These are phyloP conservation scores for Penicillium sp. DNA, from an alignment of 2,329 filamentous ascomycete genomes.

Conservation along the genomic window DNA sequence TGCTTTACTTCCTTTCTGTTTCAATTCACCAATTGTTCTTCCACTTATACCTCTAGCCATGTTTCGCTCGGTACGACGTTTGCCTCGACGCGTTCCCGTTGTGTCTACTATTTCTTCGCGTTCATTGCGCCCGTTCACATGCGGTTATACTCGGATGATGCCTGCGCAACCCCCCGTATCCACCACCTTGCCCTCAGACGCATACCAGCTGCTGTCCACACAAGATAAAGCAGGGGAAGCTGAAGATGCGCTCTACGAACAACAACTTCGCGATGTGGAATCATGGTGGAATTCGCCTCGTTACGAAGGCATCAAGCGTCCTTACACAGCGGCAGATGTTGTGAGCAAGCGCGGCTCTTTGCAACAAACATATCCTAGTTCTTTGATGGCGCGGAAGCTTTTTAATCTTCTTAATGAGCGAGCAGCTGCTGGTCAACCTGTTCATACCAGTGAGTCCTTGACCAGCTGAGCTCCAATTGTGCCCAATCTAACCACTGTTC, in stretches of 20 bases:
- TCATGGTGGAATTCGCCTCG: constrained; percentile 87
- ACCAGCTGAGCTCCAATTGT: not conserved
- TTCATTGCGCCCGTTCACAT: constrained; percentile 35
- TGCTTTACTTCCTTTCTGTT: not conserved
- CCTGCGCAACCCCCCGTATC: constrained; percentile 62
- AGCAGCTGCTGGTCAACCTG: constrained; percentile 74
- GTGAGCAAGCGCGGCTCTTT: constrained; percentile 89
- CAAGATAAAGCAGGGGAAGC: constrained; percentile 71
- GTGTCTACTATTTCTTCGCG: constrained; percentile 23
- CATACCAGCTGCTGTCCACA: constrained; percentile 82
- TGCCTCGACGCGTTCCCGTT: constrained; percentile 33
- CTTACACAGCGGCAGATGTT: constrained; percentile 86
- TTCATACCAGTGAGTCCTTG: constrained; percentile 74
- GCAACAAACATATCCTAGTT: constrained; percentile 85
- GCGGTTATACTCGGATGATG: constrained; percentile 52
- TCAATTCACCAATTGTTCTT: not conserved
- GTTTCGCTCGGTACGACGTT: constrained; percentile 38
- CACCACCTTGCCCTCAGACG: constrained; percentile 63
- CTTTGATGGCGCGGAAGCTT: constrained; percentile 89
- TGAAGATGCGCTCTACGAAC: constrained; percentile 81
- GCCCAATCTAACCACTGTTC: constrained; percentile 11
- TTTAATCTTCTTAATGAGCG: constrained; percentile 84
- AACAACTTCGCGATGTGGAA: constrained; percentile 80
- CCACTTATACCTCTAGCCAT: constrained; percentile 17
- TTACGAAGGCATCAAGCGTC: constrained; percentile 84